Conservation (phyloP, 2,329 filamentous ascomycete species). For the Graphiopsis chlorocephala region DNA sequence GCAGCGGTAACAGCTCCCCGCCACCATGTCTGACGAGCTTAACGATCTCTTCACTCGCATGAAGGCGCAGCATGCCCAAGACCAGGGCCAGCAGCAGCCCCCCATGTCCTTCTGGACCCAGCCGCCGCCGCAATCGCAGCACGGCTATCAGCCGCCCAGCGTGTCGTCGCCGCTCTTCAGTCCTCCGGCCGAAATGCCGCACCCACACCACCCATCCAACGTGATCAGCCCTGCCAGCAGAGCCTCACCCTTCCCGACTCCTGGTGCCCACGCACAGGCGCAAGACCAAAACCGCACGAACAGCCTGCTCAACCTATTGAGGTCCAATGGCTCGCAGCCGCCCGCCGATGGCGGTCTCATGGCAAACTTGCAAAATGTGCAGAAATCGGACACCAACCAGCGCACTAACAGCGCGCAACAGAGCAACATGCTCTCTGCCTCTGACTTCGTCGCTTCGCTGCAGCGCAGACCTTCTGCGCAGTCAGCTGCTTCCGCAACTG, state of each 20-base stretch:
- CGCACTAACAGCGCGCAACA: slow-evolving; percentile 27
- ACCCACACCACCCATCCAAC: slow-evolving; percentile 56
- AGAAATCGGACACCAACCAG: slow-evolving; percentile 20
- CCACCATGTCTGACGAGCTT: slow-evolving; percentile 15
- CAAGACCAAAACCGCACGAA: slow-evolving; percentile 33
- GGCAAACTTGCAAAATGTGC: slow-evolving; percentile 37
- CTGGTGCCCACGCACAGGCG: slow-evolving; percentile 40
- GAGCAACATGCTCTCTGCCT: slow-evolving; percentile 45
- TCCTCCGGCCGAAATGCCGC: slow-evolving; percentile 52
- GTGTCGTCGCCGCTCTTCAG: slow-evolving; percentile 59
- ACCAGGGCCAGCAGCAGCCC: slow-evolving; percentile 17
- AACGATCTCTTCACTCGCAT: slow-evolving; percentile 14
- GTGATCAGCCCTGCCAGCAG: slow-evolving; percentile 56
- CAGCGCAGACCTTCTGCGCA: slow-evolving; percentile 47
- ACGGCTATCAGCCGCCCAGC: slow-evolving; percentile 53
- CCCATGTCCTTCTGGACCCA: slow-evolving; percentile 25
- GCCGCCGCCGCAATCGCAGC: slow-evolving; percentile 19
- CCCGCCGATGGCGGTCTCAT: slow-evolving; percentile 33
- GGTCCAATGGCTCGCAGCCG: slow-evolving; percentile 55
- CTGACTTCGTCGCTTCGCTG: slow-evolving; percentile 57
- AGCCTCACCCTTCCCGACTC: slow-evolving; percentile 35
- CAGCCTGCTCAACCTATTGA: slow-evolving; percentile 63
- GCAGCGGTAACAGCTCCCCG: slow-evolving; percentile 16
- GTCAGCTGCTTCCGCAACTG: slow-evolving; percentile 31
- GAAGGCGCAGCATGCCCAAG: slow-evolving; percentile 19